Conservation (phyloP, 2,329 filamentous ascomycete species). For the Pseudopithomyces chartarum region DNA sequence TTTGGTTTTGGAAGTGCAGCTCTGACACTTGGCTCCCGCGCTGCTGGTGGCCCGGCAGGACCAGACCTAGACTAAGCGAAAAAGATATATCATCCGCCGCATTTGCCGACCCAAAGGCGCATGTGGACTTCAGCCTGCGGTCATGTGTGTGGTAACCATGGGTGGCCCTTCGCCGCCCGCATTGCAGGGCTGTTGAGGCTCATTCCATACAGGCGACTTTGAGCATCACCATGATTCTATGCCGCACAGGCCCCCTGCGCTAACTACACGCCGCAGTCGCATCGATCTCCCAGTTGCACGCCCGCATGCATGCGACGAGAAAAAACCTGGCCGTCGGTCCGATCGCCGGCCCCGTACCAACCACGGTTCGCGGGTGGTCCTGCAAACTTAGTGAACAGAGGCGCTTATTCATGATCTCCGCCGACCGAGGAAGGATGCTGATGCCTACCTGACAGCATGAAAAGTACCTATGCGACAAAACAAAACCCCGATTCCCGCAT, state of each 20-base stretch:
- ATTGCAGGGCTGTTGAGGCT: slow-evolving; percentile 2
- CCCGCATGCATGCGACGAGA: not conserved
- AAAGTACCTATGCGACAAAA: not conserved
- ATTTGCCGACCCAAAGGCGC: slow-evolving; percentile 12
- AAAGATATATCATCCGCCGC: slow-evolving; percentile 12
- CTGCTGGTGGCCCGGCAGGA: not conserved
- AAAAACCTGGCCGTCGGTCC: not conserved
- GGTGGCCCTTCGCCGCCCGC: not conserved
- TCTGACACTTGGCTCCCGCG: slow-evolving; percentile 10
- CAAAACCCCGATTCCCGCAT: not conserved
- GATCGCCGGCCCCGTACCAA: not conserved
- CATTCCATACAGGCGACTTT: not conserved
- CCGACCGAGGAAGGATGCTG: not conserved
- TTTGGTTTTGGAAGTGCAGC: slow-evolving; percentile 9
- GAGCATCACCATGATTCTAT: not conserved
- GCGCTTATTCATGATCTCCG: not conserved
- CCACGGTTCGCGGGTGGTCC: not conserved
- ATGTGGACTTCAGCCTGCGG: slow-evolving; percentile 17
- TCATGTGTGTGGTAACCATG: slow-evolving; percentile 1
- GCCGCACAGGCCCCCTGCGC: slow-evolving; percentile 1
- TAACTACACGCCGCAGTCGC: not conserved
- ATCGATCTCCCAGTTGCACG: not conserved
- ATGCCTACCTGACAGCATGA: not conserved
- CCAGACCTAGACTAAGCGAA: slow-evolving; percentile 19
- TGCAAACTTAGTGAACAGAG: no score